Conservation (phyloP, 495 filamentous ascomycete species). For the Penicillium macrosclerotiorum region DNA sequence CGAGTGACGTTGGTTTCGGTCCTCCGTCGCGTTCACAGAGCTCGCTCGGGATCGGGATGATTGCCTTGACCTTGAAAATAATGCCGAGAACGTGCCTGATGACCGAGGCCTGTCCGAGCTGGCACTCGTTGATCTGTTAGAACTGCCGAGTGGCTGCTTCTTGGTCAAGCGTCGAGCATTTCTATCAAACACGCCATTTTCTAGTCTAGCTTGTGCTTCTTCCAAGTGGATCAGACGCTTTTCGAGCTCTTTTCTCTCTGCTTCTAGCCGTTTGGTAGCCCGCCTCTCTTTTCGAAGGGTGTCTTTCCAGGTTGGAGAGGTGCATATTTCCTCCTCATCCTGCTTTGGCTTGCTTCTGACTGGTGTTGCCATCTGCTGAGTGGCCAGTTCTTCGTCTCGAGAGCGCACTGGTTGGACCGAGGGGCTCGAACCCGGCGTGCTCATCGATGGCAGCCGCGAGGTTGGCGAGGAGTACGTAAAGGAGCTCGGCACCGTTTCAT, state of each 20-base stretch:
- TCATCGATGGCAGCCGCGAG: constrained; percentile 18
- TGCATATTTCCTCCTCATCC: constrained; percentile 10
- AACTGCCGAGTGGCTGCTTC: constrained; percentile 33
- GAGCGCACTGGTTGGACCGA: constrained; percentile 8
- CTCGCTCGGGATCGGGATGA: constrained; percentile 32
- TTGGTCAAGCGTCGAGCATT: constrained; percentile 36
- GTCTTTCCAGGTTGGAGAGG: constrained; percentile 21
- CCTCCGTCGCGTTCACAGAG: constrained; percentile 24
- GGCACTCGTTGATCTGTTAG: constrained; percentile 35
- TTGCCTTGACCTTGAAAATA: constrained; percentile 34
- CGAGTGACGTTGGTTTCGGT: constrained; percentile 4
- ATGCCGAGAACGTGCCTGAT: constrained; percentile 26
- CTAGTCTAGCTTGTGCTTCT: constrained; percentile 22
- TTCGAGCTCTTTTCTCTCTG: constrained; percentile 38
- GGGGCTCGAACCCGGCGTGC: constrained; percentile 20
- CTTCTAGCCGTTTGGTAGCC: constrained; percentile 37
- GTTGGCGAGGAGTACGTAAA: constrained; percentile 13
- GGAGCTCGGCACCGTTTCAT: constrained; percentile 18
- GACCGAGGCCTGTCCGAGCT: constrained; percentile 28
- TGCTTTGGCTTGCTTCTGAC: background rate
- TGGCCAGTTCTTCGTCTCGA: constrained; percentile 6
- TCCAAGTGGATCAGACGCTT: constrained; percentile 35
- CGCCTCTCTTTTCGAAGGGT: constrained; percentile 32
- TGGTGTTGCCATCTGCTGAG: constrained; percentile 2
- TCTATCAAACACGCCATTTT: constrained; percentile 20